phyloP scores from a whole-genome alignment of 768 basidiomycete genomes.

The Lentinula raphanica region DNA sequence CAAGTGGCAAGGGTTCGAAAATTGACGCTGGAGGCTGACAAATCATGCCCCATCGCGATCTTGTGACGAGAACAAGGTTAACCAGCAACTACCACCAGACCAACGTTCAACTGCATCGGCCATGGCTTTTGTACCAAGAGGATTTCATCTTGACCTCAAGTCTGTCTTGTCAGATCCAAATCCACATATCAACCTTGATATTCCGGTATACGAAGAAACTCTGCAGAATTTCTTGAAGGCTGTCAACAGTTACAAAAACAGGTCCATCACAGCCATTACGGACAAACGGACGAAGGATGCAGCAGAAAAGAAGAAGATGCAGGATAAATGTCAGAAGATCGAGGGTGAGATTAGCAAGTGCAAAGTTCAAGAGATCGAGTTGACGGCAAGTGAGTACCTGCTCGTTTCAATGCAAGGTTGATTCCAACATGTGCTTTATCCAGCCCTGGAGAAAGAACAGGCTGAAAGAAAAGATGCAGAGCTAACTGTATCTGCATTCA shows the following conservation, averaged over 20 bases:
- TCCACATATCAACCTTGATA: conserved; percentile 60
- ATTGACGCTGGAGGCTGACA: background rate
- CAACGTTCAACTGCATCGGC: no score
- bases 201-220: conserved; percentile 57
- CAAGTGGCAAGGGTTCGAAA: background rate
- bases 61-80: background rate
- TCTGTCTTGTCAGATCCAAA: conserved; percentile 38
- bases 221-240: conserved; percentile 71
- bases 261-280: conserved; percentile 64
- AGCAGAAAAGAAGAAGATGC: conserved; percentile 54
- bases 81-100: no score
- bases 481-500: conserved; percentile 50
- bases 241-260: conserved; percentile 66
- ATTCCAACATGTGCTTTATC: background rate
- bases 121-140: background rate
- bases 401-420: background rate
- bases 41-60: background rate
- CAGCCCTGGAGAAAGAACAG: conserved; percentile 65
- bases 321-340: conserved; percentile 56
- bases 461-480: conserved; percentile 72
- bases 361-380: conserved; percentile 73
- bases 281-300: conserved; percentile 59
- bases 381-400: conserved; percentile 55
- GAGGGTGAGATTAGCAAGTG: conserved; percentile 72
- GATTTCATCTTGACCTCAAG: conserved; percentile 55